Evolutionary conservation across 1,139 yeast species (phyloP), one percentile per base, ranked within the genome.

Genomic region (Suhomyces maxii): DNA sequence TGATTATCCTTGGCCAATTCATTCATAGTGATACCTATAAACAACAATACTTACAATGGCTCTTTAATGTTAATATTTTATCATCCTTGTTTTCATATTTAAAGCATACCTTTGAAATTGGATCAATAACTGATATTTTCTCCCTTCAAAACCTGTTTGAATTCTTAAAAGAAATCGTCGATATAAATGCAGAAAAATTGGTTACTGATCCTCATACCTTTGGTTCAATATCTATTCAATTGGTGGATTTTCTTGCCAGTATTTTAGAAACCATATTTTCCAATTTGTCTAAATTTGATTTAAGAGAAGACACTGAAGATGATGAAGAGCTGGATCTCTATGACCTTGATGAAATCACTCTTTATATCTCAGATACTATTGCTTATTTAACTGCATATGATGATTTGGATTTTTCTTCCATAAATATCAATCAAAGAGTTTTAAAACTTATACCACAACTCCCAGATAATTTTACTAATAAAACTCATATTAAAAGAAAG

Each of bases 1-100:
- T 58, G 32, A 54, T 68, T 11, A 58, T 74, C 34, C 50, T 73
- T 25, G 55, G 60, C 25, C 79, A 74, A 52, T 74, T 73, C 50
- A 57, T 68, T 8, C 67, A 62, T 41, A 62, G 66, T 23, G 64
- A 73, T 1, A 62, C 58, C 6, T 46, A 55, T 11, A 50, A 56
- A 43, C 39, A 47, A 1, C 48, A 50, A 30, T 63, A 55, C 40
- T 42, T 58, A 41, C 44, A 35, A 12, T 54, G 49, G 37, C 59
- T 69, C 34, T 50, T 52, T 14, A 40, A 35, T 14, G 31, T 39
- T n/a, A 53, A 53, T 1, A 40, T 53, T 8, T 30, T 46, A 14
- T 37, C 13, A 6, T 39, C 54, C 39, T 45, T 53, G 14, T 40
- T 40, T 26, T 33, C 9, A 9, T 44, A 42, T 13, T 10, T 53